Base-by-base conservation (phyloP, 331 rosid species). In the Malus hybrid region DNA sequence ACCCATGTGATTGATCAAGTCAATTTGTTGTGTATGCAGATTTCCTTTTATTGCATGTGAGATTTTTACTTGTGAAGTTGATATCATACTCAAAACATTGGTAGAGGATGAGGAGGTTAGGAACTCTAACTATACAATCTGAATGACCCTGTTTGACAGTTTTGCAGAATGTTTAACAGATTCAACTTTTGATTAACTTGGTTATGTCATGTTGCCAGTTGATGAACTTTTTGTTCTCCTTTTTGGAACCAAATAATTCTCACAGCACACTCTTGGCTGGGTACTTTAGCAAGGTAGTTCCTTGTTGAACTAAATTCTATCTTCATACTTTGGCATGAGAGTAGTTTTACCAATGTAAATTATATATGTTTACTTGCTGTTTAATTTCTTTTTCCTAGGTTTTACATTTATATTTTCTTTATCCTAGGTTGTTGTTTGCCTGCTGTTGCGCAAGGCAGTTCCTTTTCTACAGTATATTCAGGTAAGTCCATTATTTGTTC, bases 61-160 rank as follows among this genome's bases (percentile, higher is more conserved):
- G 91, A 89, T 90, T 72, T 92, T 95, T 84, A 95, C 99, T 28
- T 95, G 99, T 72, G 99, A 95, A 87, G 96, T 95, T 78, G 99
- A 95, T 82, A 84, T 79, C 81, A 89, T 95, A 76, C 98, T 95
- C 85, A 89, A 89, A 86, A 89, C 97, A 34, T 87, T 95, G 73
- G 92, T 90, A 46, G 99, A 95, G 81, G 99, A 95, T 76, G 94
- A 95, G 75, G 96, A 92, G 91, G 99, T 95, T 74, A 81, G 93
- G 24, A 74, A 74, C 46, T 77, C 63, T 20, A 52, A 68, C 73
- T 78, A 58, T 48, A 67, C 52, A 66, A 39, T 61, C 46, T 60
- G 14, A 64, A 52, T 74, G 71, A 66, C 28, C 1, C 50, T 57
- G 53, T 61, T 78, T 79, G 68, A 4, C 46, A 52, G 33, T 77